Percentiles rank a stretch among this genome's conserved stretches.
phyloP scores from a whole-genome alignment of 805 yeast genomes.

The Hanseniaspora singularis region DNA sequence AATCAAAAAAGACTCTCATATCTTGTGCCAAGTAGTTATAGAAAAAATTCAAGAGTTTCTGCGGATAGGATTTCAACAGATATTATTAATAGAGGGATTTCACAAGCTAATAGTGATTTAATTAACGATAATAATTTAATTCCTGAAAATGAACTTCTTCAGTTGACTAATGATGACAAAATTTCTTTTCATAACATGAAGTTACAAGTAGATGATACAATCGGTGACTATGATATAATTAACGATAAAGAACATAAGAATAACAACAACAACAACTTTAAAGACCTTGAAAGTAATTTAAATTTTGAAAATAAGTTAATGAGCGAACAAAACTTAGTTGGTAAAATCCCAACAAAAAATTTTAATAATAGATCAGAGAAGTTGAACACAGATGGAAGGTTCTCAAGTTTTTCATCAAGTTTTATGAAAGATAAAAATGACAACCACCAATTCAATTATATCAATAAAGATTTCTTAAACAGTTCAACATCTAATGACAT shows the following conservation, averaged over 20 bases:
- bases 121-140: slow-evolving; percentile 13
- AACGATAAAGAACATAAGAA: not conserved
- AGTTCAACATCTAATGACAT: slow-evolving; percentile 13
- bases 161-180: not conserved
- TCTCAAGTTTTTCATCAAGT: slow-evolving; percentile 12
- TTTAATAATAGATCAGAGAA: not conserved
- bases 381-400: not conserved
- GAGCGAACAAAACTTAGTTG: not conserved
- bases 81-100: not conserved
- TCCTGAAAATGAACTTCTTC: slow-evolving; percentile 4
- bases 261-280: slow-evolving; percentile 7
- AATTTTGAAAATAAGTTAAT: not conserved
- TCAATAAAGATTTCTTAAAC: slow-evolving; percentile 18
- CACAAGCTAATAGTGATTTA: slow-evolving; percentile 9
- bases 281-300: not conserved
- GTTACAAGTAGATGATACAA: too few relatives aligned
- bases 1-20: slow-evolving; percentile 10
- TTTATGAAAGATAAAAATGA: slow-evolving; percentile 11
- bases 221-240: not conserved
- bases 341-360: too few relatives aligned
- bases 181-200: not conserved
- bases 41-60: slow-evolving; percentile 15
- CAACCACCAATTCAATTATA: slow-evolving; percentile 18
- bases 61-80: slow-evolving; percentile 14
- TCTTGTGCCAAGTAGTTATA: slow-evolving; percentile 15